Conservation (phyloP, 2,329 filamentous ascomycete species). For the Aspergillus hiratsukae region DNA sequence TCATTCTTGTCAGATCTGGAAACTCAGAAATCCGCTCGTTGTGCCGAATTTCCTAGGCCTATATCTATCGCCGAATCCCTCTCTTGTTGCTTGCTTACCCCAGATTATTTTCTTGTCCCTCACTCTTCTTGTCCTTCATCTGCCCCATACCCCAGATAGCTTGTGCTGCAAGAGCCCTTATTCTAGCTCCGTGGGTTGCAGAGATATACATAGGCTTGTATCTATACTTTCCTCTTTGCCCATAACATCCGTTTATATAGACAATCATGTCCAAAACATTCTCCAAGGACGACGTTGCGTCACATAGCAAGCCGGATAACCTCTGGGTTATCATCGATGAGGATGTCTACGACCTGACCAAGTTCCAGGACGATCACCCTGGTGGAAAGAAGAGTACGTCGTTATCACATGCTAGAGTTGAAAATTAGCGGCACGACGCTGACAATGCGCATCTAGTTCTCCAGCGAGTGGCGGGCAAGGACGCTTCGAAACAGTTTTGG, state of each 20-base stretch:
- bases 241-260: not conserved
- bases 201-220: not conserved
- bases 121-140: not conserved
- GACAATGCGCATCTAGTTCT: conserved; percentile 46
- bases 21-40: no score
- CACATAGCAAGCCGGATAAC: conserved; percentile 82
- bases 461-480: conserved; percentile 61
- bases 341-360: conserved; percentile 93
- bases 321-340: conserved; percentile 90
- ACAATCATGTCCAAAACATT: conserved; percentile 80
- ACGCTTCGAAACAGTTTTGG: conserved; percentile 66
- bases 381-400: conserved; percentile 64
- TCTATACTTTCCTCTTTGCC: conserved; percentile 4
- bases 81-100: not conserved
- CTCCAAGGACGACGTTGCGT: conserved; percentile 76
- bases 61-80: conserved; percentile 14
- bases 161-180: not conserved
- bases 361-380: conserved; percentile 79
- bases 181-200: not conserved
- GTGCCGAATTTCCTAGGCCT: conserved; percentile 6
- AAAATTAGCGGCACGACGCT: conserved; percentile 3
- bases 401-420: not conserved
- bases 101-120: not conserved
- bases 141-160: conserved; percentile 6
- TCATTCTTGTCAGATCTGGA: not conserved